Evolutionary conservation across 495 filamentous ascomycete species (phyloP).

Genomic region (Letharia lupina): DNA sequence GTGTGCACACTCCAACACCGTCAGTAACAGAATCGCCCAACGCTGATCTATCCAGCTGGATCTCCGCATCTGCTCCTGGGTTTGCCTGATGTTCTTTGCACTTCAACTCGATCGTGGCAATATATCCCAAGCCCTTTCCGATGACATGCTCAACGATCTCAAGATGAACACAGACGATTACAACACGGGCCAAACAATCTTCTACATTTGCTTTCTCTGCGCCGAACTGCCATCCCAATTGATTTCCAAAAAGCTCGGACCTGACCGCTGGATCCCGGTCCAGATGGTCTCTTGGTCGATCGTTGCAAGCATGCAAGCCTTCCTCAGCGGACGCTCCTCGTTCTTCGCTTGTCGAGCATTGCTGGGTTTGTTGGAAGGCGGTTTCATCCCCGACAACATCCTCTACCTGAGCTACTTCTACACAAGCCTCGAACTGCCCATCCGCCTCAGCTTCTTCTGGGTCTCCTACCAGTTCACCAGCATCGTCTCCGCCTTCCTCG

Average conservation of each 20-base stretch:
- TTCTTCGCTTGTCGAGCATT: conserved; percentile 59
- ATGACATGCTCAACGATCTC: conserved; percentile 56
- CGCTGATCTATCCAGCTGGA: conserved; percentile 37
- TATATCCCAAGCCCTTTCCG: conserved; percentile 59
- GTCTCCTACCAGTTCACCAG: conserved; percentile 55
- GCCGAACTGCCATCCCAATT: conserved; percentile 70
- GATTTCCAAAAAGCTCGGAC: conserved; percentile 63
- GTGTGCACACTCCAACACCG: conserved; percentile 16
- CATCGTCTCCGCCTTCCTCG: conserved; percentile 61
- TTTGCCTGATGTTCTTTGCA: conserved; percentile 74
- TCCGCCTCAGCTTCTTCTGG: conserved; percentile 64
- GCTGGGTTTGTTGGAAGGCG: conserved; percentile 65
- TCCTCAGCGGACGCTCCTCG: conserved; percentile 48
- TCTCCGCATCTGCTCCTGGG: conserved; percentile 50
- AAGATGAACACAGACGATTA: conserved; percentile 65
- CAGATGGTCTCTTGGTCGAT: conserved; percentile 76
- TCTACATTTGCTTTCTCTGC: conserved; percentile 53
- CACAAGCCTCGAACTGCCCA: conserved; percentile 58
- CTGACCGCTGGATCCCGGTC: conserved; percentile 76
- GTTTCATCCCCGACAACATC: conserved; percentile 40
- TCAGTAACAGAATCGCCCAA: conserved; percentile 11
- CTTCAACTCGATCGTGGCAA: conserved; percentile 76
- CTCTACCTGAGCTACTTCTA: conserved; percentile 74
- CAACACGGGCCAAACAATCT: conserved; percentile 70
- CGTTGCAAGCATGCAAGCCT: conserved; percentile 60